A percentile compares a stretch with the other conserved stretches of the same genome.
These are phyloP conservation scores for Pseudomassariella vexata DNA, from an alignment of 2,329 filamentous ascomycete genomes.

Conservation along the genomic window DNA sequence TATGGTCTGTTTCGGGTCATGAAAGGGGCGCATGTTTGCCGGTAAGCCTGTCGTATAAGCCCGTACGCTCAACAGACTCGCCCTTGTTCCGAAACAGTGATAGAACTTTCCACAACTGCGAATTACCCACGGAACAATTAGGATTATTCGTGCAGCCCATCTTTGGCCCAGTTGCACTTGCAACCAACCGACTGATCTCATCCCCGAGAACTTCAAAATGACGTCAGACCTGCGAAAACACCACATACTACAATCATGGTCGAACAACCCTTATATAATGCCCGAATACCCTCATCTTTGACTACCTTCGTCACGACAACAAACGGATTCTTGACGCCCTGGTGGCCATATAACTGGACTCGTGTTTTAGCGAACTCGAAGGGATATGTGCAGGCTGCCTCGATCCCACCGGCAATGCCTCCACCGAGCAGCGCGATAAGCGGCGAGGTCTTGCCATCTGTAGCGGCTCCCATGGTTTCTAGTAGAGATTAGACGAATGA, in stretches of 20 bases:
- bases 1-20: background rate
- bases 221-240: background rate
- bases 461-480: conserved; percentile 22
- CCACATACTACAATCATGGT: conserved; percentile 39
- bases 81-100: too few species aligned
- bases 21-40: background rate
- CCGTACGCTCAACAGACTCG: too few species aligned
- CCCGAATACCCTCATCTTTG: conserved; percentile 45
- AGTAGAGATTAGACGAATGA: too few species aligned
- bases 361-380: conserved; percentile 61
- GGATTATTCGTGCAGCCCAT: too few species aligned
- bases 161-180: too few species aligned
- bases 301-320: conserved; percentile 49
- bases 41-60: too few species aligned
- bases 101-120: too few species aligned
- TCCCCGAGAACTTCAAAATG: too few species aligned
- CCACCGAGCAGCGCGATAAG: conserved; percentile 21
- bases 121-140: too few species aligned
- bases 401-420: conserved; percentile 25
- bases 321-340: conserved; percentile 46
- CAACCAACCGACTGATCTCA: too few species aligned
- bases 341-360: conserved; percentile 42
- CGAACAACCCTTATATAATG: conserved; percentile 54
- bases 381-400: conserved; percentile 40
- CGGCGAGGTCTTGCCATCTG: conserved; percentile 18